Evolutionary conservation across 2,329 filamentous ascomycete genomes (phyloP).

Genomic region (Phoma sp.): DNA sequence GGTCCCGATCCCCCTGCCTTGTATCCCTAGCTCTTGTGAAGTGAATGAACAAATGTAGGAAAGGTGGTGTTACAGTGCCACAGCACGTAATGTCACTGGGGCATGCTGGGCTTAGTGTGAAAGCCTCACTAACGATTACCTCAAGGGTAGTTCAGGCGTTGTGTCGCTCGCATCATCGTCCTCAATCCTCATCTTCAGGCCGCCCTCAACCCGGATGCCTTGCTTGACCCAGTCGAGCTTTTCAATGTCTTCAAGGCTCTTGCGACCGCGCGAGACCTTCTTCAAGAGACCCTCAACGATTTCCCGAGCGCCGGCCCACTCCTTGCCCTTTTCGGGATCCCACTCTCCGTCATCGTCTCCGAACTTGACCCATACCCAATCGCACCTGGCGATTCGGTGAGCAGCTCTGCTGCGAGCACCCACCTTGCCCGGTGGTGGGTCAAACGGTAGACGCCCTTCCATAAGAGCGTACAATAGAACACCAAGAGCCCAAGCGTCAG

Average conservation of each 20-base stretch:
- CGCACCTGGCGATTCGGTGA: constrained; percentile 92
- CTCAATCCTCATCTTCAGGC: constrained; percentile 61
- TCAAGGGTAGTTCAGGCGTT: constrained; percentile 21
- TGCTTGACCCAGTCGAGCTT: constrained; percentile 77
- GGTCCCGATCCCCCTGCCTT: constrained; percentile 15
- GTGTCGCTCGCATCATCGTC: constrained; percentile 46
- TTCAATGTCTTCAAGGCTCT: constrained; percentile 76
- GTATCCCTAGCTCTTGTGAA: constrained; percentile 18
- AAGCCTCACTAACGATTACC: constrained; percentile 43
- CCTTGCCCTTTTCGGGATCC: constrained; percentile 71
- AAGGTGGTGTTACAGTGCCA: constrained; percentile 12
- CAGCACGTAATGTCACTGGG: neutral
- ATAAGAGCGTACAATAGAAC: constrained; percentile 92
- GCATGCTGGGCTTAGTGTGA: neutral
- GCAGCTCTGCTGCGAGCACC: constrained; percentile 79
- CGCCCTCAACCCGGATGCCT: constrained; percentile 72
- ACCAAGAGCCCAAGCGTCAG: constrained; percentile 93
- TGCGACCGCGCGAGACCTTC: constrained; percentile 77
- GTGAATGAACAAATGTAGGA: constrained; percentile 5
- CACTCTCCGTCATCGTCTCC: constrained; percentile 87
- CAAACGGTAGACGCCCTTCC: constrained; percentile 92
- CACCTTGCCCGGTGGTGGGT: constrained; percentile 81
- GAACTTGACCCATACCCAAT: constrained; percentile 94
- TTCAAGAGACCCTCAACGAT: constrained; percentile 86
- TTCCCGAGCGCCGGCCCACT: constrained; percentile 76